Evolutionary conservation across 352 stramenopile species (phyloP).

Genomic region (Phytophthora agathidicida): DNA sequence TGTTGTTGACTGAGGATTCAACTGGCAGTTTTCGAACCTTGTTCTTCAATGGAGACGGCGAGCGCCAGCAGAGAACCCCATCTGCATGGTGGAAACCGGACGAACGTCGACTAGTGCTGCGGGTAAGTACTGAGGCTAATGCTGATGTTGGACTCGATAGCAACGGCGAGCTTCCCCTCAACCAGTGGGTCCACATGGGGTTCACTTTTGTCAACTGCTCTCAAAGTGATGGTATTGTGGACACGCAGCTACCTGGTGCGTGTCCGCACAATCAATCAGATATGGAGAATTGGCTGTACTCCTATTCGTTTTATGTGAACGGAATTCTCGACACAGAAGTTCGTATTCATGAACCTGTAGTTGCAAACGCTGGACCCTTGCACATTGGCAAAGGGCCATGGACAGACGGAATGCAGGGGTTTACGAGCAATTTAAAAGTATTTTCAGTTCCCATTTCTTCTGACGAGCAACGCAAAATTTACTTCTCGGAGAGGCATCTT

Average conservation of each 20-base stretch:
- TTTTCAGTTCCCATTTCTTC: conserved; percentile 39
- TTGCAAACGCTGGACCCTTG: conserved; percentile 62
- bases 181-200: conserved; percentile 71
- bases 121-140: conserved; percentile 63
- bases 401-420: conserved; percentile 66
- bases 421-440: conserved; percentile 62
- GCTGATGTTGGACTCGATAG: conserved; percentile 71
- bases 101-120: conserved; percentile 61
- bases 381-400: conserved; percentile 75
- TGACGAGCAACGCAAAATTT: conserved; percentile 35
- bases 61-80: conserved; percentile 69
- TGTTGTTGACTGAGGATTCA: conserved; percentile 58
- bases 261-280: conserved; percentile 8
- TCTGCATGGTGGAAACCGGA: conserved; percentile 84
- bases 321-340: conserved; percentile 58
- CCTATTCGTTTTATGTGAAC: conserved; percentile 65
- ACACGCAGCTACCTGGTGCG: background rate
- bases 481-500: conserved; percentile 22
- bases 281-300: conserved; percentile 44
- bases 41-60: conserved; percentile 84
- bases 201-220: conserved; percentile 79
- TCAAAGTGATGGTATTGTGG: background rate
- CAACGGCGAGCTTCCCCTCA: conserved; percentile 41
- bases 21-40: conserved; percentile 71
- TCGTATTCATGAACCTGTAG: conserved; percentile 46